Evolutionary conservation across 208 protist species (phyloP).

Genomic region (Trypanosoma platydactyli): DNA sequence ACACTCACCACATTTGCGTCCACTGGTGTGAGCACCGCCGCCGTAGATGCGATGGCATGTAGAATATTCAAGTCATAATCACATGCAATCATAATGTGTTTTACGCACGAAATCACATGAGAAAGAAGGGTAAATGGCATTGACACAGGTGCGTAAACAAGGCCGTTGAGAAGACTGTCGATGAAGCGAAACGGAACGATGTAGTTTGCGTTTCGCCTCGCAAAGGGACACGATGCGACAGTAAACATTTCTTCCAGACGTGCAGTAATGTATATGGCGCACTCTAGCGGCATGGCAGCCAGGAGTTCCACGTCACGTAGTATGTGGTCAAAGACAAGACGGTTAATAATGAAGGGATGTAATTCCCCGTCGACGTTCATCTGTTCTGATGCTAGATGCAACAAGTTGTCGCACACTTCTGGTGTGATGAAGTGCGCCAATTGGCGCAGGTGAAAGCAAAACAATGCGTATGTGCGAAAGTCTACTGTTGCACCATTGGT

Average conservation of each 20-base stretch:
- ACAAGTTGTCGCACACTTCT: conserved; percentile 50
- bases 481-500: conserved; percentile 49
- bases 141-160: conserved; percentile 36
- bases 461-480: conserved; percentile 64
- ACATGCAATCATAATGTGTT: conserved; percentile 71
- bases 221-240: conserved; percentile 57
- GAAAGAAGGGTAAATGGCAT: conserved; percentile 40
- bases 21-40: conserved; percentile 59
- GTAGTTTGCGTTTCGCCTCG: conserved; percentile 62
- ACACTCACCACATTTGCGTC: conserved; percentile 4
- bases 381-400: conserved; percentile 50
- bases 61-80: conserved; percentile 68
- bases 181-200: conserved; percentile 61
- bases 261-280: conserved; percentile 51
- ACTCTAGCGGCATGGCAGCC: conserved; percentile 41
- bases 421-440: conserved; percentile 52
- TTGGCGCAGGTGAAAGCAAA: conserved; percentile 59
- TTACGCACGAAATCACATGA: conserved; percentile 52
- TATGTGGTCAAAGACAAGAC: conserved; percentile 72
- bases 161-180: conserved; percentile 68
- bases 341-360: conserved; percentile 78
- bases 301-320: conserved; percentile 60
- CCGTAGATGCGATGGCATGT: conserved; percentile 49
- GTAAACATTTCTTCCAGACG: conserved; percentile 54
- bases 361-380: conserved; percentile 48